These are phyloP conservation scores for Aristolochia californica DNA, from an alignment of 164 flowering plant species.

Conservation along the genomic window DNA sequence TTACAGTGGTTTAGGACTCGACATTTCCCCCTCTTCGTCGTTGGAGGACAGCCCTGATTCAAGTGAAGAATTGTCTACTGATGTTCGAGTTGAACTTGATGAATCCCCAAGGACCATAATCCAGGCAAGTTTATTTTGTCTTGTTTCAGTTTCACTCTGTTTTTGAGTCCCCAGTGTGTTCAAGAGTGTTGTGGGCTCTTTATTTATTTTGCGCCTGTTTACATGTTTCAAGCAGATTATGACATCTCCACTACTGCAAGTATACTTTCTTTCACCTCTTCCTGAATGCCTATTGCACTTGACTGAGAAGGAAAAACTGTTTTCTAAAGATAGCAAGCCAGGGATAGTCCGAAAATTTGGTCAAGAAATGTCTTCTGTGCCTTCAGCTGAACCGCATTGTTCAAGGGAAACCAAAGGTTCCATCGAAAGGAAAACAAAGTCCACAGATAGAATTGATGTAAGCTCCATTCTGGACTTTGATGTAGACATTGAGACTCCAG, in stretches of 20 bases:
- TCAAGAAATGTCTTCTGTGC: conserved; percentile 5
- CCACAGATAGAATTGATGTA: conserved; percentile 13
- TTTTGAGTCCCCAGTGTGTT: too few relatives aligned
- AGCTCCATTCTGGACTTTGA: conserved; percentile 18
- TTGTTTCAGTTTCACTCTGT: background rate
- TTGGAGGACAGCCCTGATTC: conserved; percentile 36
- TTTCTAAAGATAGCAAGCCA: conserved; percentile 9
- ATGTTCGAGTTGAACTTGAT: conserved; percentile 18
- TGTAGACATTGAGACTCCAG: conserved; percentile 19
- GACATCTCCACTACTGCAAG: conserved; percentile 48
- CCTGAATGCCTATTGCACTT: conserved; percentile 35
- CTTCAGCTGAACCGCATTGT: conserved; percentile 12
- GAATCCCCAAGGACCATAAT: conserved; percentile 57
- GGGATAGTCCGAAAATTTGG: conserved; percentile 8
- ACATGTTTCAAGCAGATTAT: conserved; percentile 40
- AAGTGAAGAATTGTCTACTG: conserved; percentile 24
- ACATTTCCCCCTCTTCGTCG: conserved; percentile 59
- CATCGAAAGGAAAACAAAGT: conserved; percentile 24
- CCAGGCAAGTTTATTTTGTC: conserved; percentile 29
- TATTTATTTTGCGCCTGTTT: background rate
- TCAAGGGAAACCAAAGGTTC: conserved; percentile 10
- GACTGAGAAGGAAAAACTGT: conserved; percentile 17
- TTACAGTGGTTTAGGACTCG: conserved; percentile 82
- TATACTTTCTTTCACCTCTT: conserved; percentile 55
- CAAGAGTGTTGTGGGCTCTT: conserved; percentile 1